A percentile compares a stretch with the other conserved stretches of the same genome.
phyloP scores from a whole-genome alignment of 352 stramenopile genomes.

The Phytophthora tentaculata region DNA sequence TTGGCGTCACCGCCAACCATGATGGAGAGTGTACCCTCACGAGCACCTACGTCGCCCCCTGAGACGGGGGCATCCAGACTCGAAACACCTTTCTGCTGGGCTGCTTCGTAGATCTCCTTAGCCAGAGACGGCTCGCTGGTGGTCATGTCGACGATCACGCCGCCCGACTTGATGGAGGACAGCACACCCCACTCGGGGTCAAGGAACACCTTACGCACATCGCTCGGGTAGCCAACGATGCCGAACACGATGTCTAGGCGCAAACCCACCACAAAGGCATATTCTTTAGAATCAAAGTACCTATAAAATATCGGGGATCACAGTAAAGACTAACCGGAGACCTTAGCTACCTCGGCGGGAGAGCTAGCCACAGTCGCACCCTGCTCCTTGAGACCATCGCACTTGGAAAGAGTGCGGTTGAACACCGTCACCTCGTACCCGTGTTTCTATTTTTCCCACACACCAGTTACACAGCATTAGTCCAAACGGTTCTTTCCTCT shows the following conservation, averaged over 20 bases:
- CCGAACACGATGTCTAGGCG: slow-evolving; percentile 87
- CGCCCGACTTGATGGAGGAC: slow-evolving; percentile 68
- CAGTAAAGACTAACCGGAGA: slow-evolving; percentile 52
- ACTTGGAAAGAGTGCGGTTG: slow-evolving; percentile 88
- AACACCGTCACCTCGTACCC: slow-evolving; percentile 90
- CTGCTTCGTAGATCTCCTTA: slow-evolving; percentile 86
- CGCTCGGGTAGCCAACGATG: slow-evolving; percentile 90
- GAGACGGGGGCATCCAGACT: slow-evolving; percentile 85
- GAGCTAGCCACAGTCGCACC: slow-evolving; percentile 74
- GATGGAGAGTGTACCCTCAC: slow-evolving; percentile 87
- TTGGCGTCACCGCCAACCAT: slow-evolving; percentile 90
- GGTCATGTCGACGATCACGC: slow-evolving; percentile 93
- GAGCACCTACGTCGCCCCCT: slow-evolving; percentile 88
- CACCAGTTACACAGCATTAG: no score
- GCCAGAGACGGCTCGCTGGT: slow-evolving; percentile 89
- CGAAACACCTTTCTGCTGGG: slow-evolving; percentile 73
- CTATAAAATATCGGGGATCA: no score
- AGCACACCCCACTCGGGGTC: slow-evolving; percentile 71
- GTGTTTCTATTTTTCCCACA: slow-evolving; percentile 69
- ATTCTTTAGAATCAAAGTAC: neutral
- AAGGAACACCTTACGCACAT: slow-evolving; percentile 83
- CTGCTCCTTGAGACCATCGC: slow-evolving; percentile 74
- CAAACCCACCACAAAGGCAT: neutral
- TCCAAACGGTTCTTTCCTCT: neutral
- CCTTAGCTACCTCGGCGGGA: slow-evolving; percentile 78